These are phyloP conservation scores for Actinidia arguta DNA, from an alignment of 179 eudicot species.

Conservation along the genomic window DNA sequence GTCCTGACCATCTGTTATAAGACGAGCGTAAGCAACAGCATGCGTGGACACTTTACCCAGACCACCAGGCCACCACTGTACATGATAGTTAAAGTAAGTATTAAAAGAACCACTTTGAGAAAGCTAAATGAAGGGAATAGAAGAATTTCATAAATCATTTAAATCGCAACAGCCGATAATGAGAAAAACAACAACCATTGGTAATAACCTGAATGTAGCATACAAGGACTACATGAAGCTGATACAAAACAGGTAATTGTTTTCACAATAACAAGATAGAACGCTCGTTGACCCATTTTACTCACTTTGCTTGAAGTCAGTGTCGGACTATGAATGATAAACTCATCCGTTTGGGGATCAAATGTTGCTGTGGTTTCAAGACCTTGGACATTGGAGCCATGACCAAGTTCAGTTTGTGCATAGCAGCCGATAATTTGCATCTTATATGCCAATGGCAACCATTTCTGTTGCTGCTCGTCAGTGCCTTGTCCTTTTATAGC, in stretches of 20 bases:
- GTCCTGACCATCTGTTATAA: constrained; percentile 73
- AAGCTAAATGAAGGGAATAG: constrained; percentile 9
- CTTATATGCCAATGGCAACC: constrained; percentile 93
- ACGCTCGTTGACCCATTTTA: background rate
- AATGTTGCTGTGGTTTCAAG: constrained; percentile 99
- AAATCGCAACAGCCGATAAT: background rate
- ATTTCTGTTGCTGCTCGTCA: constrained; percentile 88
- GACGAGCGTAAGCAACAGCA: constrained; percentile 87
- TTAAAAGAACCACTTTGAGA: background rate
- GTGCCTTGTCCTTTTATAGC: constrained; percentile 97
- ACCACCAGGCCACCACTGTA: constrained; percentile 99
- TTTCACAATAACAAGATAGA: background rate
- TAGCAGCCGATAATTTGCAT: constrained; percentile 98
- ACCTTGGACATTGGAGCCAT: constrained; percentile 99
- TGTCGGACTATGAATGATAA: constrained; percentile 90
- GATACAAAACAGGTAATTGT: background rate
- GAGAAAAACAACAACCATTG: background rate
- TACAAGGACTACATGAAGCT: background rate
- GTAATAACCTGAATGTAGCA: background rate
- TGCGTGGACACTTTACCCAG: constrained; percentile 92
- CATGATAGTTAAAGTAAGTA: constrained; percentile 9
- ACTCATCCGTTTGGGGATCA: constrained; percentile 90
- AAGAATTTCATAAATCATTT: background rate
- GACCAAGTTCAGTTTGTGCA: constrained; percentile 99
- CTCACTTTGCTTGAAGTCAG: constrained; percentile 96